These are phyloP conservation scores for Amanita thiersii DNA, from an alignment of 768 basidiomycete species.

Conservation along the genomic window DNA sequence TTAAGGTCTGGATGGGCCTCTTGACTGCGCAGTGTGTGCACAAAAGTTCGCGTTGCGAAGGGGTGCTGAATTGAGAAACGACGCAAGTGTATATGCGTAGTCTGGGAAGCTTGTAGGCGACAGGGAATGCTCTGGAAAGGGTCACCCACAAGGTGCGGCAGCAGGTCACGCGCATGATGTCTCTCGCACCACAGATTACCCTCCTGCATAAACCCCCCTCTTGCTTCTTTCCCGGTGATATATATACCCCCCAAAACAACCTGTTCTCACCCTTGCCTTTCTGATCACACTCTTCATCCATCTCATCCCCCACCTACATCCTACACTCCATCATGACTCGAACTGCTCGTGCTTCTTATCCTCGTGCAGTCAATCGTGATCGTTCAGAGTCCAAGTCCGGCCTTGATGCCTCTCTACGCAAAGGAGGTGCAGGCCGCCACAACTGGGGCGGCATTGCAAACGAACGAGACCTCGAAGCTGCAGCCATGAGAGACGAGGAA, in stretches of 20 bases:
- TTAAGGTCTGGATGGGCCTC: neutral
- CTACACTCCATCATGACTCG: constrained; percentile 55
- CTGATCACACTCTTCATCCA: neutral
- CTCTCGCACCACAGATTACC: neutral
- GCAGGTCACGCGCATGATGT: constrained; percentile 8
- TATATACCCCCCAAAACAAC: constrained; percentile 7
- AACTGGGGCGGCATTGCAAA: constrained; percentile 77
- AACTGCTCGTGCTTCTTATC: constrained; percentile 65
- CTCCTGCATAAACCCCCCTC: neutral
- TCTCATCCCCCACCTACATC: constrained; percentile 1
- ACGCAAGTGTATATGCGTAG: too few relatives aligned
- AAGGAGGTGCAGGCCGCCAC: constrained; percentile 73
- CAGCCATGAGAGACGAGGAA: constrained; percentile 51
- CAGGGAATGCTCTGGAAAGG: constrained; percentile 1
- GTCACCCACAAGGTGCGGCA: neutral
- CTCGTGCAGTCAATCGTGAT: constrained; percentile 67
- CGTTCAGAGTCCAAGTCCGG: constrained; percentile 76
- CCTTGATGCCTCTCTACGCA: constrained; percentile 61
- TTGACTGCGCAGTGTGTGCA: neutral
- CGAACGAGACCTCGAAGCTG: constrained; percentile 53
- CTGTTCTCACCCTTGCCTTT: constrained; percentile 4
- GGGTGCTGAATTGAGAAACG: neutral
- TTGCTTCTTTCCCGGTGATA: neutral
- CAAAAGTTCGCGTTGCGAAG: neutral
- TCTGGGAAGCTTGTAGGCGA: neutral